phyloP scores from a whole-genome alignment of 202 grass and related monocot genomes.

The Zoysia matrella region DNA sequence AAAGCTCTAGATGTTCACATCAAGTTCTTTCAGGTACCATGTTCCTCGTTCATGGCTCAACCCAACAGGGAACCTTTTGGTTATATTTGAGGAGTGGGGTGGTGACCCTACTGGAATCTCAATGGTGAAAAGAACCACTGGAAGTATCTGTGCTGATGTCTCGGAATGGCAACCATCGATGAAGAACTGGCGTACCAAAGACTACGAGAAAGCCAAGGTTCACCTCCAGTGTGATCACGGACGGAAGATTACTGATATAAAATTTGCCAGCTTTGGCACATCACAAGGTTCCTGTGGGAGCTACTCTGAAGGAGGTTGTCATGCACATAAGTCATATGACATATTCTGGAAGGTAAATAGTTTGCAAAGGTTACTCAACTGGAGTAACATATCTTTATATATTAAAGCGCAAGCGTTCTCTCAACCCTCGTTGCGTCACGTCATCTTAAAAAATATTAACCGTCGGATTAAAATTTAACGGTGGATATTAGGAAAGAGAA shows the following conservation, averaged over 20 bases:
- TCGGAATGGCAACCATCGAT: conserved; percentile 98
- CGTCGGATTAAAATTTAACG: too few relatives aligned
- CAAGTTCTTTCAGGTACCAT: conserved; percentile 78
- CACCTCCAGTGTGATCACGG: conserved; percentile 81
- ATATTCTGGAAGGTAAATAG: conserved; percentile 88
- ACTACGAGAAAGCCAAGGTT: conserved; percentile 75
- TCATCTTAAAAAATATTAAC: too few relatives aligned
- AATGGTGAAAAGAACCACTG: conserved; percentile 78
- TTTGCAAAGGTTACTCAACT: neutral
- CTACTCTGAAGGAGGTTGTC: conserved; percentile 83
- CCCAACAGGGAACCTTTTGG: conserved; percentile 90
- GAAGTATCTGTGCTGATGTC: conserved; percentile 82
- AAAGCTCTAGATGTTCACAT: conserved; percentile 34
- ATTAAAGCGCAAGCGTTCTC: too few relatives aligned
- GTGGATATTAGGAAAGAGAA: too few relatives aligned
- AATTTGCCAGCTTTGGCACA: conserved; percentile 96
- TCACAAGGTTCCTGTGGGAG: conserved; percentile 80
- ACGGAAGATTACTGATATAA: conserved; percentile 79
- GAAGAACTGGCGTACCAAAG: conserved; percentile 86
- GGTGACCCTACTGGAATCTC: conserved; percentile 78
- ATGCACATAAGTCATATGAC: conserved; percentile 92
- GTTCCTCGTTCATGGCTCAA: conserved; percentile 96
- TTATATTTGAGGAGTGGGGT: conserved; percentile 95
- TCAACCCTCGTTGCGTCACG: too few relatives aligned
- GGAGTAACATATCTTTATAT: neutral